Evolutionary conservation across 805 yeast species (phyloP).

Genomic region (Saccharomycopsis babjevae): DNA sequence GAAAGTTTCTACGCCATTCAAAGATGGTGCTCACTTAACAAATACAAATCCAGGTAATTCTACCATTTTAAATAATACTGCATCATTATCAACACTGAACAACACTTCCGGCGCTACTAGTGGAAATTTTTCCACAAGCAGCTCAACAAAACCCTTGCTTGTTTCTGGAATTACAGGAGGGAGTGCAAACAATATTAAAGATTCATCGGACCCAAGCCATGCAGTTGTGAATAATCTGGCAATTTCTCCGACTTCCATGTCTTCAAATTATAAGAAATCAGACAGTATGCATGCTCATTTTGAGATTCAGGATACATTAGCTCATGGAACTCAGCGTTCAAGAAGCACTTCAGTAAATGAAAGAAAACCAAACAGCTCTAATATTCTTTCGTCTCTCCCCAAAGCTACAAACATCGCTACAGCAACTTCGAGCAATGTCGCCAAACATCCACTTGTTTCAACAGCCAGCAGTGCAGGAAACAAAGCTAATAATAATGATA

Average conservation of each 20-base stretch:
- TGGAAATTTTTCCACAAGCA: no score
- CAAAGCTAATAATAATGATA: neutral
- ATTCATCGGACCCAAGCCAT: neutral
- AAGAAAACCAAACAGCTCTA: constrained; percentile 16
- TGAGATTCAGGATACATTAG: constrained; percentile 56
- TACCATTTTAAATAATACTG: neutral
- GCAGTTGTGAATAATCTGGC: neutral
- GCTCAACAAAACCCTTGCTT: no score
- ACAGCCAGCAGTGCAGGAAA: neutral
- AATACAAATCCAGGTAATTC: neutral
- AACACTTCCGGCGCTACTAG: no score
- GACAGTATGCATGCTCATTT: constrained; percentile 76
- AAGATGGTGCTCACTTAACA: neutral
- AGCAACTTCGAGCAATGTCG: neutral
- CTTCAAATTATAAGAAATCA: constrained; percentile 32
- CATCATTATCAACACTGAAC: no score
- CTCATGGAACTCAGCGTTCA: constrained; percentile 32
- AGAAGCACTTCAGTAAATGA: constrained; percentile 27
- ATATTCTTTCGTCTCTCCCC: neutral
- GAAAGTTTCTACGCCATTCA: neutral
- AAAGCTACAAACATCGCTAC: neutral
- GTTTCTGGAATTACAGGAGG: neutral
- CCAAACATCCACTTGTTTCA: neutral
- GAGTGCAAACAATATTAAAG: neutral
- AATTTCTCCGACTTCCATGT: neutral